These are phyloP conservation scores for Macadamia tetraphylla DNA, from an alignment of 164 flowering plant genomes.

Conservation along the genomic window DNA sequence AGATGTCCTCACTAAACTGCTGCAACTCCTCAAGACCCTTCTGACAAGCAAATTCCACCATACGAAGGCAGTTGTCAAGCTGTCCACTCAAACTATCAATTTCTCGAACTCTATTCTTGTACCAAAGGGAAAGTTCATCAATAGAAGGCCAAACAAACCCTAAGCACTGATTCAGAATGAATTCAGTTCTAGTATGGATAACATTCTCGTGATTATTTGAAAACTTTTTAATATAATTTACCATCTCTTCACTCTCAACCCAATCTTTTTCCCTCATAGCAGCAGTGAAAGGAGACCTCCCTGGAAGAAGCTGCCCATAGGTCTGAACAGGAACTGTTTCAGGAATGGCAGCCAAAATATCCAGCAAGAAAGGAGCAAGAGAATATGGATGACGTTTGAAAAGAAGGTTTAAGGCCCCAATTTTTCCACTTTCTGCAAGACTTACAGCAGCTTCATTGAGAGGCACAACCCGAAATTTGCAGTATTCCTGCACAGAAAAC, in stretches of 20 bases:
- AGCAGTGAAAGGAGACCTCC: slow-evolving; percentile 52
- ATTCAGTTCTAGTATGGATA: slow-evolving; percentile 59
- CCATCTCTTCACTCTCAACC: slow-evolving; percentile 85
- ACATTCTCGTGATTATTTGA: slow-evolving; percentile 28
- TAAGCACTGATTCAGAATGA: slow-evolving; percentile 43
- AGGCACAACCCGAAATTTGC: slow-evolving; percentile 61
- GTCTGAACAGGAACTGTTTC: slow-evolving; percentile 87
- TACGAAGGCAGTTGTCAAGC: slow-evolving; percentile 69
- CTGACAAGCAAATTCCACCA: slow-evolving; percentile 70
- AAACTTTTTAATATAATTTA: slow-evolving; percentile 30
- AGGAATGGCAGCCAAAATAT: slow-evolving; percentile 77
- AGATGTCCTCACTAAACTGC: slow-evolving; percentile 53
- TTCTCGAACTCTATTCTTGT: slow-evolving; percentile 70
- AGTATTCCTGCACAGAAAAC: slow-evolving; percentile 77
- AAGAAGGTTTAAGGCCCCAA: slow-evolving; percentile 90
- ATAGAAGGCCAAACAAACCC: slow-evolving; percentile 76
- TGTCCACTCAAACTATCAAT: slow-evolving; percentile 84
- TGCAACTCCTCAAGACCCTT: slow-evolving; percentile 74
- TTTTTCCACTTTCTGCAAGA: slow-evolving; percentile 90
- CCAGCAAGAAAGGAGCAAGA: slow-evolving; percentile 55
- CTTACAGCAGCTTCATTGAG: slow-evolving; percentile 60
- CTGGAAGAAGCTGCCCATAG: slow-evolving; percentile 93
- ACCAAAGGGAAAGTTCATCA: slow-evolving; percentile 67
- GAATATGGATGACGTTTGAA: slow-evolving; percentile 99
- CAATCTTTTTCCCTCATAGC: slow-evolving; percentile 80